These are phyloP conservation scores for Aegle marmelos DNA, from an alignment of 345 rosid species.

Conservation along the genomic window DNA sequence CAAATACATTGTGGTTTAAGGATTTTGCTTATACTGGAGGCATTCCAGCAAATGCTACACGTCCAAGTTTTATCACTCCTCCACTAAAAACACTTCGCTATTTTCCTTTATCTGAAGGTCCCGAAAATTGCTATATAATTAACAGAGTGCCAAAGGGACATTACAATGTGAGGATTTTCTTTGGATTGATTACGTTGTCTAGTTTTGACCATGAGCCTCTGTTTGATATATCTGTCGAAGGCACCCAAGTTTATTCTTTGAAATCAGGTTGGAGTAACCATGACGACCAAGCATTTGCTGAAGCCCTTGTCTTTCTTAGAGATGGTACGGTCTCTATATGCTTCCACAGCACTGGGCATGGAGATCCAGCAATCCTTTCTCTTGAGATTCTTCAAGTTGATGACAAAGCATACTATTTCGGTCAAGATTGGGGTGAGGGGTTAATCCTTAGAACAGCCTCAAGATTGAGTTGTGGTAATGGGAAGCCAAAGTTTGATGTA, in stretches of 20 bases:
- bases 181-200: slow-evolving; percentile 45
- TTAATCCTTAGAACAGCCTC: slow-evolving; percentile 66
- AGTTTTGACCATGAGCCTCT: slow-evolving; percentile 70
- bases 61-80: slow-evolving; percentile 61
- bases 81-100: slow-evolving; percentile 73
- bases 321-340: slow-evolving; percentile 75
- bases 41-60: slow-evolving; percentile 59
- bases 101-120: slow-evolving; percentile 87
- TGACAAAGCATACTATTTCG: slow-evolving; percentile 68
- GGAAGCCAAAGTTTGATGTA: slow-evolving; percentile 61
- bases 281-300: slow-evolving; percentile 78
- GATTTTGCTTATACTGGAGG: slow-evolving; percentile 97
- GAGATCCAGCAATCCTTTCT: slow-evolving; percentile 84
- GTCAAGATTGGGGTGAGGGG: slow-evolving; percentile 52
- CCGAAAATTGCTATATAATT: slow-evolving; percentile 82
- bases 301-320: slow-evolving; percentile 66
- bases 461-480: slow-evolving; percentile 78
- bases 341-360: slow-evolving; percentile 97
- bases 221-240: slow-evolving; percentile 86
- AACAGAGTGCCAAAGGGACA: slow-evolving; percentile 72
- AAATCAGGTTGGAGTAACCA: slow-evolving; percentile 83
- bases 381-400: slow-evolving; percentile 92
- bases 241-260: slow-evolving; percentile 76
- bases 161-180: slow-evolving; percentile 80
- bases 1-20: slow-evolving; percentile 81